Conservation (phyloP, 345 rosid genomes). For the Cardamine chenopodiifolia region DNA sequence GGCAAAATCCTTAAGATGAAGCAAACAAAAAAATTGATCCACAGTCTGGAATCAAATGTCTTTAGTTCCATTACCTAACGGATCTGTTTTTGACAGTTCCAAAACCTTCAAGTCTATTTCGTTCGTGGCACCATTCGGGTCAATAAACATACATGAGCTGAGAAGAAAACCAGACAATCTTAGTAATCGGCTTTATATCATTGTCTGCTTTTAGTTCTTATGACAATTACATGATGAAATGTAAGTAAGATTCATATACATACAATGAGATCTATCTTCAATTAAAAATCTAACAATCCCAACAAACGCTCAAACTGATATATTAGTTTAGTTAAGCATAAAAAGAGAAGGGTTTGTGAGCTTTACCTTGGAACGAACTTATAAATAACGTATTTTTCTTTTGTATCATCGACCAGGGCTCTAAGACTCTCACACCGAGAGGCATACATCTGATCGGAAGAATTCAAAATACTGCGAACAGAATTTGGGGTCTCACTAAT, state of each 20-base stretch:
- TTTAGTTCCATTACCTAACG: constrained; percentile 49
- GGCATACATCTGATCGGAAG: constrained; percentile 56
- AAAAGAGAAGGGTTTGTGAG: constrained; percentile 7
- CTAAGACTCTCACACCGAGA: constrained; percentile 66
- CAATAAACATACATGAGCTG: constrained; percentile 76
- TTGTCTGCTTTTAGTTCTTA: neutral
- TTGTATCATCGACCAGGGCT: constrained; percentile 56
- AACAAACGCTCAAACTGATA: neutral
- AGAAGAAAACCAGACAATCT: constrained; percentile 29
- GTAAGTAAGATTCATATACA: neutral
- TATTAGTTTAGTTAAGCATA: neutral
- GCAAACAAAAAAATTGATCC: neutral
- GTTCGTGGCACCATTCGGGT: constrained; percentile 54
- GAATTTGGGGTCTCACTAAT: constrained; percentile 50
- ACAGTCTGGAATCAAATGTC: neutral
- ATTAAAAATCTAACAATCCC: neutral
- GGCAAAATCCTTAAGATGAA: constrained; percentile 13
- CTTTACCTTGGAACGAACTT: constrained; percentile 72
- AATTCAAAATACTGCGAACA: constrained; percentile 70
- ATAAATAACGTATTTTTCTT: constrained; percentile 62
- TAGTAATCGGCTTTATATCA: constrained; percentile 14
- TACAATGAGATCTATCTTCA: constrained; percentile 10
- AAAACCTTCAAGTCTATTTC: constrained; percentile 67
- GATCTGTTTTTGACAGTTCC: constrained; percentile 59
- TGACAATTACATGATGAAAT: neutral